Percentiles rank a stretch among this genome's conserved stretches.
Conservation (phyloP, 2,329 filamentous ascomycete genomes). For the Trichoderma afroharzianum region DNA sequence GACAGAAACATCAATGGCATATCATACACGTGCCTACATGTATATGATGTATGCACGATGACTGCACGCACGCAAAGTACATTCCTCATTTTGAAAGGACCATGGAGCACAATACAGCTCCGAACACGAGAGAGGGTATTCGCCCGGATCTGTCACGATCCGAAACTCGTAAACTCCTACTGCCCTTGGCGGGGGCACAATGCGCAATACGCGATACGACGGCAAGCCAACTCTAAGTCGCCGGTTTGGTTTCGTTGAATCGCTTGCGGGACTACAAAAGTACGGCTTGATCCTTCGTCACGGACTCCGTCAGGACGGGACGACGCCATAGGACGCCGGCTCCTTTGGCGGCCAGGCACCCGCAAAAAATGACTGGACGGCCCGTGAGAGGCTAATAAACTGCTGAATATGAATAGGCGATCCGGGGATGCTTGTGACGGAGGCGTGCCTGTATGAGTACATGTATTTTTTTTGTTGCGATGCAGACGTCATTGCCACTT, state of each 20-base stretch:
- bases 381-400: not conserved
- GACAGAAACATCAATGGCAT: not conserved
- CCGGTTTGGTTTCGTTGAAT: not conserved
- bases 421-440: not conserved
- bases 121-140: not conserved
- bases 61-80: not conserved
- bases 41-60: not conserved
- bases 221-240: no score
- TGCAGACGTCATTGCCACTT: constrained; percentile 1
- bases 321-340: not conserved
- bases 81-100: not conserved
- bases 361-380: not conserved
- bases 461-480: no score
- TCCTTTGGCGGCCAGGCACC: not conserved
- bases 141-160: not conserved
- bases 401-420: not conserved
- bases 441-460: not conserved
- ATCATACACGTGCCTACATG: not conserved
- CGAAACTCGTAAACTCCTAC: not conserved
- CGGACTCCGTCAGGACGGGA: not conserved
- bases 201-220: not conserved
- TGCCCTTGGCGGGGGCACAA: not conserved
- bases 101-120: not conserved
- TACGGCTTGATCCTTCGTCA: not conserved
- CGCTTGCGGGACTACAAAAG: not conserved